These are phyloP conservation scores for Rhizopus delemar DNA, from an alignment of 371 early-diverging fungal genomes.

Conservation along the genomic window DNA sequence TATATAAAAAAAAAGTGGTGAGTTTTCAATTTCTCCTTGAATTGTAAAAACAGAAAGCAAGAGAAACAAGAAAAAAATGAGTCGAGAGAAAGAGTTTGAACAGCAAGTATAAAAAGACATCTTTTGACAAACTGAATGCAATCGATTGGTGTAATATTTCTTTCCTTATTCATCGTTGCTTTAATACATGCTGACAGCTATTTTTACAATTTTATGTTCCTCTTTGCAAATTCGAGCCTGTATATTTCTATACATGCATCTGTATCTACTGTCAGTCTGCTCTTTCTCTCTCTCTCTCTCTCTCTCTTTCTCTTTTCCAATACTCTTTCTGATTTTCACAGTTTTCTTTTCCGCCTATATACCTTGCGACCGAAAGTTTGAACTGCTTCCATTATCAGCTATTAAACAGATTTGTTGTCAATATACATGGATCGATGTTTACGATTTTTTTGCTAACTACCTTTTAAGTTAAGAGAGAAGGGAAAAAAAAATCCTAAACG, in stretches of 20 bases:
- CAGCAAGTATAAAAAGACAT: too few relatives aligned
- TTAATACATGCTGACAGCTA: too few relatives aligned
- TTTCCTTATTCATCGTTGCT: too few relatives aligned
- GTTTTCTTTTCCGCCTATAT: not conserved
- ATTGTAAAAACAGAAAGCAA: not conserved
- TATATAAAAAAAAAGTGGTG: constrained; percentile 28
- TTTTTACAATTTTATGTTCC: too few relatives aligned
- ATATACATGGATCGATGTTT: constrained; percentile 6
- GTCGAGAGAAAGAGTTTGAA: not conserved
- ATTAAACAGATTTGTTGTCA: constrained; percentile 1
- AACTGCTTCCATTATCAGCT: constrained; percentile 51
- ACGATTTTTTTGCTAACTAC: constrained; percentile 9
- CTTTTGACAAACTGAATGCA: too few relatives aligned
- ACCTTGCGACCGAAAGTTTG: constrained; percentile 65
- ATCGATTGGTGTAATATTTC: too few relatives aligned
- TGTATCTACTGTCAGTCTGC: not conserved
- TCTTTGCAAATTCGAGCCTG: too few relatives aligned
- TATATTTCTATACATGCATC: too few relatives aligned
- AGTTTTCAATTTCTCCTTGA: not conserved
- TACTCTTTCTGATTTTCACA: not conserved
- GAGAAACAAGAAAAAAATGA: too few relatives aligned
- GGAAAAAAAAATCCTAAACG: not conserved
- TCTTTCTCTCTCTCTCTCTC: constrained; percentile 1
- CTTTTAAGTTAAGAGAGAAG: constrained; percentile 25
- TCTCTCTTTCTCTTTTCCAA: not conserved